These are phyloP conservation scores for Cajanus cajan DNA, from an alignment of 306 rosid genomes.

Conservation along the genomic window DNA sequence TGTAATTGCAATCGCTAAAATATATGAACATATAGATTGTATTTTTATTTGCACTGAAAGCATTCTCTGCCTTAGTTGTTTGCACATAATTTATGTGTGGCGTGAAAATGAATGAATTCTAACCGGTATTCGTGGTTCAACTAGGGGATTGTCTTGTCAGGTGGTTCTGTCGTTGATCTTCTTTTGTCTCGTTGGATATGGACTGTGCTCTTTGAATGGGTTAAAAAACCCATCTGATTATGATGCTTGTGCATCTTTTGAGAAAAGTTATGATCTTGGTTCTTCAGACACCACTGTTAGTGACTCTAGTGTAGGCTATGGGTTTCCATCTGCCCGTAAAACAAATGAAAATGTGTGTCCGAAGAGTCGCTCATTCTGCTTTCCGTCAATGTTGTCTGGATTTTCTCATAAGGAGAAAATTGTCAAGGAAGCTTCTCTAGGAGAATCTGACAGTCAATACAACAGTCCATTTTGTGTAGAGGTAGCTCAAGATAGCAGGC, in stretches of 20 bases:
- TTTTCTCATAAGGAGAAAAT: slow-evolving; percentile 37
- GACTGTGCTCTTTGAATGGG: slow-evolving; percentile 47
- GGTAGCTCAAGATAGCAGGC: slow-evolving; percentile 45
- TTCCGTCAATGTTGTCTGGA: slow-evolving; percentile 73
- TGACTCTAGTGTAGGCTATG: slow-evolving; percentile 38
- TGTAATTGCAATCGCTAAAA: slow-evolving; percentile 18
- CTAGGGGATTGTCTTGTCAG: slow-evolving; percentile 57
- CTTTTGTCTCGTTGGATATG: slow-evolving; percentile 45
- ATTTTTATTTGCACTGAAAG: background rate
- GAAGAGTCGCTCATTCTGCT: slow-evolving; percentile 64
- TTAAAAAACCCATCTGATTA: slow-evolving; percentile 41
- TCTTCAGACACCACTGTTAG: slow-evolving; percentile 33
- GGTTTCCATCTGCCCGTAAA: slow-evolving; percentile 32
- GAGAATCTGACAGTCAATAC: slow-evolving; percentile 43
- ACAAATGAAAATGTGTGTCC: slow-evolving; percentile 52
- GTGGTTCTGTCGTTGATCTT: slow-evolving; percentile 54
- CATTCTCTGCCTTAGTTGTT: slow-evolving; percentile 22
- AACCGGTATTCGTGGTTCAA: slow-evolving; percentile 36
- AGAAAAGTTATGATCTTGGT: slow-evolving; percentile 36
- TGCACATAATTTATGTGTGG: background rate
- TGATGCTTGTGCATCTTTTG: slow-evolving; percentile 51
- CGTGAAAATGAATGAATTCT: background rate
- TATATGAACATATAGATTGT: background rate
- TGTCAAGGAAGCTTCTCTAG: slow-evolving; percentile 37
- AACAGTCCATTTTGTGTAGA: slow-evolving; percentile 43